These are phyloP conservation scores for Mycena olivaceomarginata DNA, from an alignment of 768 basidiomycete species.

Conservation along the genomic window DNA sequence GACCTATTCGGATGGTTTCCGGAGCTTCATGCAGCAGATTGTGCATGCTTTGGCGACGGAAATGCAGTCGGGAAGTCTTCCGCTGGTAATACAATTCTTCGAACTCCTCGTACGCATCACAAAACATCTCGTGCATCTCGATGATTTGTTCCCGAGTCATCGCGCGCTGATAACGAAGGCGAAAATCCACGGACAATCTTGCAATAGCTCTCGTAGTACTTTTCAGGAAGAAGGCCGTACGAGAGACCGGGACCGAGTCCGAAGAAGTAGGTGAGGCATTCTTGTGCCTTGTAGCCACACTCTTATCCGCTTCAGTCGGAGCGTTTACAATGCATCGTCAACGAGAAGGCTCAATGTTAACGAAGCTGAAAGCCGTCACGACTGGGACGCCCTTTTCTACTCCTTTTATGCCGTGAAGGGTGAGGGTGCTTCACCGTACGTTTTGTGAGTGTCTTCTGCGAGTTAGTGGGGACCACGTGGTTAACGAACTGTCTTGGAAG, in stretches of 20 bases:
- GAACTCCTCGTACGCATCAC: neutral
- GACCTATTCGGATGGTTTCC: neutral
- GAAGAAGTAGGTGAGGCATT: no score
- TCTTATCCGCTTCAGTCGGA: no score
- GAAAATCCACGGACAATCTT: neutral
- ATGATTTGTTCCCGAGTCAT: neutral
- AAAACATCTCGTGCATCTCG: neutral
- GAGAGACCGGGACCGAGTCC: conserved; percentile 3
- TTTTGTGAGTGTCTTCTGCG: no score
- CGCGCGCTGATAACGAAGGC: neutral
- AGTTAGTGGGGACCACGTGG: no score
- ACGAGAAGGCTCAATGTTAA: no score
- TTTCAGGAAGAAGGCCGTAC: neutral
- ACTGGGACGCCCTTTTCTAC: no score
- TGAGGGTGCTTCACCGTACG: no score
- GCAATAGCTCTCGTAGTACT: neutral
- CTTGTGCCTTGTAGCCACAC: conserved; percentile 13
- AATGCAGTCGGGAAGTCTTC: neutral
- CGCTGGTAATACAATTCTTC: neutral
- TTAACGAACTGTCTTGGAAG: no score
- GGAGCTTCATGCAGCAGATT: neutral
- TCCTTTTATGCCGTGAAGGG: no score
- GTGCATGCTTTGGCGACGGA: neutral
- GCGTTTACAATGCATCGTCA: no score
- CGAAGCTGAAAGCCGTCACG: no score